These are phyloP conservation scores for Rhodomyrtus psidioides DNA, from an alignment of 441 rosid species.

Conservation along the genomic window DNA sequence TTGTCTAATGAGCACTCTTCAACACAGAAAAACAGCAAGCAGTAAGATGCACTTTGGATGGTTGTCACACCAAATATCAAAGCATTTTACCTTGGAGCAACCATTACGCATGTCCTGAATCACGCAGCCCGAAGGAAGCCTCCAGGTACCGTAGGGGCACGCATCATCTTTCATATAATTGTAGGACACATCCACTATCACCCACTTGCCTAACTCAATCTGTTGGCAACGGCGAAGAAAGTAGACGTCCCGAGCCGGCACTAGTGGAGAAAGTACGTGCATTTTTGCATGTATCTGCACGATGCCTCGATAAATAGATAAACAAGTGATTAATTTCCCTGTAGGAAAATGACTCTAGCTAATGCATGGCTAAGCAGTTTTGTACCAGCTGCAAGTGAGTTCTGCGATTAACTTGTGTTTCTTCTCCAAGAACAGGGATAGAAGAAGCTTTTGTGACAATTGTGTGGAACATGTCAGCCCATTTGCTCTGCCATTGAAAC, in stretches of 20 bases:
- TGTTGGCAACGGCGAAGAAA: conserved; percentile 52
- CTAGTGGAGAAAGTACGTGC: conserved; percentile 66
- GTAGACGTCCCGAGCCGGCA: conserved; percentile 49
- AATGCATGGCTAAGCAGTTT: background rate
- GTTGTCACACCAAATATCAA: background rate
- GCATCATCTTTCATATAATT: conserved; percentile 10
- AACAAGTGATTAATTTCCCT: background rate
- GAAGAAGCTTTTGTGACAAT: conserved; percentile 40
- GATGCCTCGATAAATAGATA: background rate
- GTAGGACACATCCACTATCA: conserved; percentile 47
- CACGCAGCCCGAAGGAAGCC: conserved; percentile 77
- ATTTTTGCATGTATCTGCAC: conserved; percentile 43
- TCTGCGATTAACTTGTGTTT: conserved; percentile 13
- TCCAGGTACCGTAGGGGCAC: conserved; percentile 25
- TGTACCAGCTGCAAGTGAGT: conserved; percentile 40
- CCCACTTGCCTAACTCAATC: conserved; percentile 43
- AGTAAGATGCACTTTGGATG: background rate
- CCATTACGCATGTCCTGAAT: conserved; percentile 50
- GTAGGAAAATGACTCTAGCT: background rate
- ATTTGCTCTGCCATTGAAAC: conserved; percentile 31
- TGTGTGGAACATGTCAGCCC: conserved; percentile 57
- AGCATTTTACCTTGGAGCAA: conserved; percentile 29
- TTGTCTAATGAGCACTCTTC: background rate
- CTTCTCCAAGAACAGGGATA: conserved; percentile 28
- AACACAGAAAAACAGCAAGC: background rate